Evolutionary conservation across 75 land plant genomes (phyloP).

Genomic region (Chamaecyparis obtusa): DNA sequence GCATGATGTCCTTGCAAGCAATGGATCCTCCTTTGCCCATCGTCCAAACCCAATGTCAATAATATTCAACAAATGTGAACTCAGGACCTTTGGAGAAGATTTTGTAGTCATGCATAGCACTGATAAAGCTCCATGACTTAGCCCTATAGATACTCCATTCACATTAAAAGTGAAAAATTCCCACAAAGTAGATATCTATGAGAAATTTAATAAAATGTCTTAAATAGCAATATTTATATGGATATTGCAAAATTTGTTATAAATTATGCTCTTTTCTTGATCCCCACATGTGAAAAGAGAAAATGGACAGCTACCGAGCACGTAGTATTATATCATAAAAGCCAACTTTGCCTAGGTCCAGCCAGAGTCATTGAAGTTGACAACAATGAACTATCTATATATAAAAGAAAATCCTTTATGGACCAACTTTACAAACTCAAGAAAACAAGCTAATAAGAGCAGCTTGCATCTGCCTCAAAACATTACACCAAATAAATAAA

Average conservation of each 20-base stretch:
- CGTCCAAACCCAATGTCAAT: conserved; percentile 99
- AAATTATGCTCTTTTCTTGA: no score
- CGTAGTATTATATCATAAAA: not conserved
- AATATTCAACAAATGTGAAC: no score
- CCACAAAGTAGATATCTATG: conserved; percentile 95
- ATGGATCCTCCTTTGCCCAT: conserved; percentile 91
- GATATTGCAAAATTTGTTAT: not conserved
- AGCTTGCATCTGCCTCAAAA: not conserved
- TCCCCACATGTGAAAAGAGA: no score
- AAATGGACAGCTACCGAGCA: no score
- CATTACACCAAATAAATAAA: not conserved
- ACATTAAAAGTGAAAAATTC: conserved; percentile 93
- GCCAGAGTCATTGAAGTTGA: not conserved
- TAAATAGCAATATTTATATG: not conserved
- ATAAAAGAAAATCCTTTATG: no score
- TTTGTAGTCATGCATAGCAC: no score
- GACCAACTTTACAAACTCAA: no score
- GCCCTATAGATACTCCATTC: conserved; percentile 76
- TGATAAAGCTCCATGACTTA: no score
- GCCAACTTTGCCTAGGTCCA: not conserved
- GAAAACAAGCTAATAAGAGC: not conserved
- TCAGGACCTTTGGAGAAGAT: no score
- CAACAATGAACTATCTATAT: no score
- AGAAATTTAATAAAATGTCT: not conserved
- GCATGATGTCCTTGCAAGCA: conserved; percentile 96